Percentiles rank a stretch among this genome's conserved stretches.
These are phyloP conservation scores for Pseudocercospora cruenta DNA, from an alignment of 2,329 filamentous ascomycete genomes.

Conservation along the genomic window DNA sequence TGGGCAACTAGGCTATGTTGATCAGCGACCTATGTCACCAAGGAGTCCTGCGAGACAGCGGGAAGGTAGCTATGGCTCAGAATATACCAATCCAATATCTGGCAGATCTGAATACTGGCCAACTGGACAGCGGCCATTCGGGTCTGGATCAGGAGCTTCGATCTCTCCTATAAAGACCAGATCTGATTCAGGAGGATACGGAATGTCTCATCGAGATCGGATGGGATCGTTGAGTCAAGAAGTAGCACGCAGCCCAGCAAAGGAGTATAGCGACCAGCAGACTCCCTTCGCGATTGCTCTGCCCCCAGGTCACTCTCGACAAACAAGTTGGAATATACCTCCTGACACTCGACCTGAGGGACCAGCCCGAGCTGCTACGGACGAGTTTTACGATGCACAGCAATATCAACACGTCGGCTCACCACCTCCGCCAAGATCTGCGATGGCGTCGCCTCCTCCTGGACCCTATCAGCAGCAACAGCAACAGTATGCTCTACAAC, in stretches of 20 bases:
- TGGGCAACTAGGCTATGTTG: neutral
- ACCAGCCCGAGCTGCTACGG: neutral
- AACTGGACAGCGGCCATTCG: slow-evolving; percentile 18
- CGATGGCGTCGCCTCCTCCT: neutral
- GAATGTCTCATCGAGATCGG: neutral
- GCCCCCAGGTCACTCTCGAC: slow-evolving; percentile 16
- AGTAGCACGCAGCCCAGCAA: slow-evolving; percentile 31
- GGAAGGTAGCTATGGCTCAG: slow-evolving; percentile 10
- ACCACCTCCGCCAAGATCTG: neutral
- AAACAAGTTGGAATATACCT: slow-evolving; percentile 6
- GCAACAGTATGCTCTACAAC: slow-evolving; percentile 12
- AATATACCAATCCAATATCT: slow-evolving; percentile 14
- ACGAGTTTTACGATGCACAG: slow-evolving; percentile 8
- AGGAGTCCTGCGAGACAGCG: neutral
- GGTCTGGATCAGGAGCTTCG: slow-evolving; percentile 5
- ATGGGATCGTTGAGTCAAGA: slow-evolving; percentile 29
- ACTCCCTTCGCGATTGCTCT: slow-evolving; percentile 34
- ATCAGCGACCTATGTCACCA: neutral
- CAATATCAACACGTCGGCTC: slow-evolving; percentile 8
- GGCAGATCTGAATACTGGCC: slow-evolving; percentile 18
- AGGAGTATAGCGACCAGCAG: slow-evolving; percentile 35
- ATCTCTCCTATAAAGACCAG: slow-evolving; percentile 25
- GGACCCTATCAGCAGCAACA: slow-evolving; percentile 19
- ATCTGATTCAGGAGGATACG: neutral
- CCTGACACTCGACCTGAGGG: neutral